phyloP scores from a whole-genome alignment of 495 filamentous ascomycete genomes.

The Aspergillus panamensis region DNA sequence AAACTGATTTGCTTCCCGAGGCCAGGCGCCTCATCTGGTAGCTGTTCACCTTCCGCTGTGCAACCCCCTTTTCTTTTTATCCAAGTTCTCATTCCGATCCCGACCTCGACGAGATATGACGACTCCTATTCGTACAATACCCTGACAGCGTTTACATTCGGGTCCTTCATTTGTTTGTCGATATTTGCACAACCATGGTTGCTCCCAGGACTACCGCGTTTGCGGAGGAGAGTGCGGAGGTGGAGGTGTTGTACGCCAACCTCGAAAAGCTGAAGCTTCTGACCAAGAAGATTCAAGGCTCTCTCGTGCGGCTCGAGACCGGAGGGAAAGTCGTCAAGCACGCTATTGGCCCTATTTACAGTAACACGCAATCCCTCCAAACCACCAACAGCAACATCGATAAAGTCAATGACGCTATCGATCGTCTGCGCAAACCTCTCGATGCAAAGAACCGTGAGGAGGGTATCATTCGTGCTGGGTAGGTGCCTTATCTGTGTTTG shows the following conservation, averaged over 20 bases:
- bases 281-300: conserved; percentile 91
- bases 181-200: conserved; percentile 39
- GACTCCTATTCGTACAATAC: conserved; percentile 19
- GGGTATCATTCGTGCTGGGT: conserved; percentile 82
- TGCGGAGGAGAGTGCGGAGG: conserved; percentile 70
- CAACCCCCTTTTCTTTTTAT: not conserved
- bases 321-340: conserved; percentile 87
- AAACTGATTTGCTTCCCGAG: conserved; percentile 15
- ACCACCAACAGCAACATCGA: conserved; percentile 85
- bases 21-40: conserved; percentile 27
- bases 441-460: conserved; percentile 88
- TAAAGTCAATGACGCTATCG: conserved; percentile 76
- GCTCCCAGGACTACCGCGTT: conserved; percentile 51
- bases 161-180: conserved; percentile 15
- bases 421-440: conserved; percentile 79
- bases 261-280: conserved; percentile 65
- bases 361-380: conserved; percentile 86
- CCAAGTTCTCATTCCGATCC: conserved; percentile 7
- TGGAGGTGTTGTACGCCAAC: conserved; percentile 64
- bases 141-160: conserved; percentile 1
- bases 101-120: conserved; percentile 26
- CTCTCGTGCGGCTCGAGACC: conserved; percentile 75
- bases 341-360: conserved; percentile 88
- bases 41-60: not conserved
- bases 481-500: conserved; percentile 16